Percentiles rank a stretch among this genome's conserved stretches.
These are phyloP conservation scores for Fraxinus greggii DNA, from an alignment of 305 asterid genomes.

Conservation along the genomic window DNA sequence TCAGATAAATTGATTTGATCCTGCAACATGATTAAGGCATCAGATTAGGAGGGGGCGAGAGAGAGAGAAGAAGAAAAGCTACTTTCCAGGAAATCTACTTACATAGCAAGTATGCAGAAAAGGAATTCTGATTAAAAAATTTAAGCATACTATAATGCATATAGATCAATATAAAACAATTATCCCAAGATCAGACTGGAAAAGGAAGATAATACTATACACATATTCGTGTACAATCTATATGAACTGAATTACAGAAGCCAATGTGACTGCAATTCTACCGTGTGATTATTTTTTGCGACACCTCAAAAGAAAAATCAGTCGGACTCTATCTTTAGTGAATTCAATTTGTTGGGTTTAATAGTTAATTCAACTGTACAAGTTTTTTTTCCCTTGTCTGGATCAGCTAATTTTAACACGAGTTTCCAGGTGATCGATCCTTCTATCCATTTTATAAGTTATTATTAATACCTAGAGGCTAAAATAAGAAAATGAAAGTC, in stretches of 20 bases:
- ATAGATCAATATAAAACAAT: neutral
- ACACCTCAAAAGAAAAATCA: neutral
- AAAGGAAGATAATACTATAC: constrained; percentile 8
- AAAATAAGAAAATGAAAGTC: neutral
- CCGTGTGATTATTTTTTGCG: neutral
- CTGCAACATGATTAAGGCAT: constrained; percentile 49
- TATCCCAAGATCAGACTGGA: neutral
- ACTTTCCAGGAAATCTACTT: constrained; percentile 14
- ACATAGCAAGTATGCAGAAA: constrained; percentile 7
- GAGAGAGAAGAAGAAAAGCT: neutral
- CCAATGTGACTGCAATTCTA: neutral
- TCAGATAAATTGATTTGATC: constrained; percentile 88
- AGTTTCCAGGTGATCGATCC: neutral
- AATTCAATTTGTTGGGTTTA: neutral
- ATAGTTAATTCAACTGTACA: neutral
- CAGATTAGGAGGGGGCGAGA: constrained; percentile 26
- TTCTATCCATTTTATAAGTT: neutral
- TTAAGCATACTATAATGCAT: neutral
- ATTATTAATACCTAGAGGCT: neutral
- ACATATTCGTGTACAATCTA: constrained; percentile 2
- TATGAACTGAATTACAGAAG: neutral
- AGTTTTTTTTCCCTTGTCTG: neutral
- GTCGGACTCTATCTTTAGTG: neutral
- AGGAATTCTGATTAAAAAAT: neutral
- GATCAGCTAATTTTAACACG: neutral